A percentile compares a stretch with the other conserved stretches of the same genome.
phyloP scores from a whole-genome alignment of 352 stramenopile genomes.

The Phytophthora agathidicida region DNA sequence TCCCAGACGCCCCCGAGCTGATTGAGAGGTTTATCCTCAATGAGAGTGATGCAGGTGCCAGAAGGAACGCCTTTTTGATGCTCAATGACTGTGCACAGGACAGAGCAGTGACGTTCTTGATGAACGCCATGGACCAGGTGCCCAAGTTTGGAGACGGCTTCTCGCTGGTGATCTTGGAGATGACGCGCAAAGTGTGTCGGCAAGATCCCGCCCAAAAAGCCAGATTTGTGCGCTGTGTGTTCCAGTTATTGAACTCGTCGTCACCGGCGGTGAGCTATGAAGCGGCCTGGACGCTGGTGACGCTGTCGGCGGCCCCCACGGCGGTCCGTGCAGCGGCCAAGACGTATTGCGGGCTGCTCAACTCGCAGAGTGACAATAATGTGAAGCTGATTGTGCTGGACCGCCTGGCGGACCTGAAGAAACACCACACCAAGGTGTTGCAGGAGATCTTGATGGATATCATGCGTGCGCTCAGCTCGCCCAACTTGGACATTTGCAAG shows the following conservation, averaged over 20 bases:
- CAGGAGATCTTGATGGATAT: slow-evolving; percentile 99
- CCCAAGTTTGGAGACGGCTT: slow-evolving; percentile 97
- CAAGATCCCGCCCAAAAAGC: slow-evolving; percentile 98
- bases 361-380: slow-evolving; percentile 99
- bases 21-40: slow-evolving; percentile 95
- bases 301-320: slow-evolving; percentile 97
- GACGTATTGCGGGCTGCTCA: slow-evolving; percentile 98
- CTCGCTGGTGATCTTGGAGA: slow-evolving; percentile 98
- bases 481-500: slow-evolving; percentile 98
- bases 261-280: slow-evolving; percentile 97
- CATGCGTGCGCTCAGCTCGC: slow-evolving; percentile 95
- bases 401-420: slow-evolving; percentile 96
- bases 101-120: slow-evolving; percentile 97
- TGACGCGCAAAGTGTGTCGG: slow-evolving; percentile 98
- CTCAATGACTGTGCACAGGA: slow-evolving; percentile 99
- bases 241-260: slow-evolving; percentile 96
- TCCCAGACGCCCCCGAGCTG: slow-evolving; percentile 98
- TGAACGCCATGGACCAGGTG: slow-evolving; percentile 96
- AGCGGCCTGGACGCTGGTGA: slow-evolving; percentile 98
- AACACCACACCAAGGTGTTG: slow-evolving; percentile 96
- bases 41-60: slow-evolving; percentile 94
- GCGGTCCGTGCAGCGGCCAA: slow-evolving; percentile 96
- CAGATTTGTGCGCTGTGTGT: slow-evolving; percentile 99
- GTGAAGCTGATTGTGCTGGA: slow-evolving; percentile 99
- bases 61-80: slow-evolving; percentile 99